These are phyloP conservation scores for Thozetella sp. DNA, from an alignment of 495 filamentous ascomycete species.

Conservation along the genomic window DNA sequence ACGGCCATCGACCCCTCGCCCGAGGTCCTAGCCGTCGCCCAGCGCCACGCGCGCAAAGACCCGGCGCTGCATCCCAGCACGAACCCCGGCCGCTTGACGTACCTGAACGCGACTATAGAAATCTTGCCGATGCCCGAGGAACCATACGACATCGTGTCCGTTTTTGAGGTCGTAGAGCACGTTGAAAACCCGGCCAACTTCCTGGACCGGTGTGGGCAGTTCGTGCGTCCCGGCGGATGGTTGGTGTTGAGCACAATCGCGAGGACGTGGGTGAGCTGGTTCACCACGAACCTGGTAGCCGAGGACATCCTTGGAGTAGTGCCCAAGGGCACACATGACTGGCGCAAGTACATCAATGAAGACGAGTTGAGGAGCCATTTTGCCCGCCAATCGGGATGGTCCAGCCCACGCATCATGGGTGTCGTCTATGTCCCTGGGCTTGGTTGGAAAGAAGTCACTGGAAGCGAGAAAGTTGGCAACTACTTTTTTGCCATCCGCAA, in stretches of 20 bases:
- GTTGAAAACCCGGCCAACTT: constrained; percentile 74
- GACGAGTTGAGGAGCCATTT: constrained; percentile 71
- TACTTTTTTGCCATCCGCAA: constrained; percentile 76
- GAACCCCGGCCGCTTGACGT: constrained; percentile 49
- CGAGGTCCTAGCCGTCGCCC: constrained; percentile 78
- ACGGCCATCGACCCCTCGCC: constrained; percentile 83
- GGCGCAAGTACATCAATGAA: constrained; percentile 92
- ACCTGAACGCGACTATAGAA: constrained; percentile 74
- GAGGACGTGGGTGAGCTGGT: constrained; percentile 80
- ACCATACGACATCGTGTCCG: constrained; percentile 73
- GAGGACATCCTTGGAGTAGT: constrained; percentile 89
- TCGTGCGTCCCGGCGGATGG: constrained; percentile 91
- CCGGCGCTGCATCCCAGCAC: constrained; percentile 63
- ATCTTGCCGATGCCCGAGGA: constrained; percentile 49
- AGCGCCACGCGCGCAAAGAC: constrained; percentile 64
- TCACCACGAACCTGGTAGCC: constrained; percentile 89
- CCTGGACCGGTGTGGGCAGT: constrained; percentile 64
- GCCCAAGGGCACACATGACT: constrained; percentile 91
- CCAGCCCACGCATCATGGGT: constrained; percentile 66
- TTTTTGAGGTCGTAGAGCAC: constrained; percentile 96
- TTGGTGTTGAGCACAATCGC: constrained; percentile 89
- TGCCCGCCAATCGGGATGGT: constrained; percentile 52
- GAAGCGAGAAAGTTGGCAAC: constrained; percentile 88
- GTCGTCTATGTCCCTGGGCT: constrained; percentile 88
- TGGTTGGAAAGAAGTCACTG: constrained; percentile 84